These are phyloP conservation scores for Physaria fendleri DNA, from an alignment of 345 rosid species.

Conservation along the genomic window DNA sequence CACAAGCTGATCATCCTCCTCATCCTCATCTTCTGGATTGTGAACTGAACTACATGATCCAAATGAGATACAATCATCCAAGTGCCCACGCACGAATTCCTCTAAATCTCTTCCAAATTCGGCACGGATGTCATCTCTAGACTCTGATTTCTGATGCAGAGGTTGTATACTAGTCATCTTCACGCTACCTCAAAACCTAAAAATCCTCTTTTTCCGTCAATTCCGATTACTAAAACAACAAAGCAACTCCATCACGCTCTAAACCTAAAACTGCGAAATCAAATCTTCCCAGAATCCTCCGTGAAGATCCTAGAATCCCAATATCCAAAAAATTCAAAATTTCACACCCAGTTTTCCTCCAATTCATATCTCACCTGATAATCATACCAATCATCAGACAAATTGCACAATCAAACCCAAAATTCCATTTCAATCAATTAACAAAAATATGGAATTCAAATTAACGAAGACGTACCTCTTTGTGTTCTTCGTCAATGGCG, in stretches of 20 bases:
- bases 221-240: neutral
- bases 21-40: conserved; percentile 61
- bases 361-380: conserved; percentile 33
- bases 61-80: conserved; percentile 82
- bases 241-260: neutral
- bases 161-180: conserved; percentile 78
- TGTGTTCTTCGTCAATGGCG: conserved; percentile 23
- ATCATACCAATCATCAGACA: conserved; percentile 4
- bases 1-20: conserved; percentile 72
- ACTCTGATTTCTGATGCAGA: conserved; percentile 71
- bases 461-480: conserved; percentile 26
- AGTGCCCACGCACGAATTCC: conserved; percentile 85
- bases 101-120: conserved; percentile 76
- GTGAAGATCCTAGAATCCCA: conserved; percentile 1
- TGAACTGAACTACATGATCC: conserved; percentile 78
- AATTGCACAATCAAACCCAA: conserved; percentile 3
- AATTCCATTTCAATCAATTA: neutral
- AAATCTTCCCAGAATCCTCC: neutral
- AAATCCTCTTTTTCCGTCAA: neutral
- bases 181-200: conserved; percentile 29
- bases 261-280: neutral
- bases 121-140: conserved; percentile 44
- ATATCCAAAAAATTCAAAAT: neutral
- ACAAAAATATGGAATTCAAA: neutral
- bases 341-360: conserved; percentile 9